Base-by-base conservation (phyloP, 768 basidiomycete genomes). In the Leccinum subgranulosum region DNA sequence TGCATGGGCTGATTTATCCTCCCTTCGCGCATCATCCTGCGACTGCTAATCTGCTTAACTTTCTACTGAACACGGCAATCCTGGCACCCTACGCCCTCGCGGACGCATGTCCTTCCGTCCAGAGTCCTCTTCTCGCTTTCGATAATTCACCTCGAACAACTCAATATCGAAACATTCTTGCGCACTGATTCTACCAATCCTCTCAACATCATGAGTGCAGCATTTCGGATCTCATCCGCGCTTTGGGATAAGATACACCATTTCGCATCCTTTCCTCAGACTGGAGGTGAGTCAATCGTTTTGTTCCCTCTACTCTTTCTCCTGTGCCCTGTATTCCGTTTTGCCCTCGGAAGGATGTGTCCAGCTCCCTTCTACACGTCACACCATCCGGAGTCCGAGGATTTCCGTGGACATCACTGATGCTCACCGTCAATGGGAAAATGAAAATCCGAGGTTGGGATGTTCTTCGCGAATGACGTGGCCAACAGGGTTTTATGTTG, bases 191-290 rank as follows among this genome's bases (percentile, higher is more conserved):
- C 28, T 43, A 19, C 10, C 46, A 12, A 10, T 51, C 43, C 21
- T 4, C 7, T 27, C 10, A 7, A 41, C 56, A 58, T 27, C 62
- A 79, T 80, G 79, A 70, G 73, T 48, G 71, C 72, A 17, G 63
- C 64, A 21, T 93, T 90, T 74, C 82, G 86, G 49, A 94, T 95
- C 59, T 81, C 87, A 25, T 75, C 85, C 57, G 80, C 84, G 8
- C 79, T 94, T 61, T 94, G 92, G 92, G 90, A 94, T 75, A 86
- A 82, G 75, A 92, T 94, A 58, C 89, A 90, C 75, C 89, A 94
- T 66, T 94, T 91, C 69, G 91, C 92, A 0, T 88, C 88, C 1
- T 94, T 94, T 73, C 91, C 92, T 5, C 94, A 94, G 76, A 95
- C 94, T 0, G 91, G 93, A 46, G 91, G 91, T 90, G 31, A 60